Conservation (phyloP, 2,329 filamentous ascomycete genomes). For the Trichophyton verrucosum region DNA sequence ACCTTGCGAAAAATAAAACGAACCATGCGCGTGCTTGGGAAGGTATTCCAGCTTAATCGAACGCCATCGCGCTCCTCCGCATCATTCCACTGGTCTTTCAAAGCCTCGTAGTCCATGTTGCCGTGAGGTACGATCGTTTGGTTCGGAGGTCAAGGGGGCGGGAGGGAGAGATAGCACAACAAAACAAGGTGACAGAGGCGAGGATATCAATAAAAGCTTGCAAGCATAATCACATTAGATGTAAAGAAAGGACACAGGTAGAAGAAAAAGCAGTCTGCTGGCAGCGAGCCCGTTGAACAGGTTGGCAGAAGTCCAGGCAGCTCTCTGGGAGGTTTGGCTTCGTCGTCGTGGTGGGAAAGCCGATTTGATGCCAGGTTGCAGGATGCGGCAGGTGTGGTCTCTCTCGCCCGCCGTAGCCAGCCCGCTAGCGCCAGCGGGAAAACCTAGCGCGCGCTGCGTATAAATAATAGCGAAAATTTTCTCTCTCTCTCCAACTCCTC, state of each 20-base stretch:
- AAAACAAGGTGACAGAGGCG: background rate
- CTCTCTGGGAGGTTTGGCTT: background rate
- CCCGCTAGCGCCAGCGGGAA: background rate
- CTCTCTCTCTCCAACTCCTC: slow-evolving; percentile 17
- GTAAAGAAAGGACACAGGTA: too few relatives aligned
- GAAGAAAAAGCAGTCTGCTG: background rate
- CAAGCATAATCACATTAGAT: slow-evolving; percentile 8
- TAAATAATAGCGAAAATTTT: background rate
- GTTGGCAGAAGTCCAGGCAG: background rate
- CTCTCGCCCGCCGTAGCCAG: slow-evolving; percentile 22
- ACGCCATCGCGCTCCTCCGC: slow-evolving; percentile 94
- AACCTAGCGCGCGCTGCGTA: background rate
- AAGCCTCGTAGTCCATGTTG: slow-evolving; percentile 76
- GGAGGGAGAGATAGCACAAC: background rate
- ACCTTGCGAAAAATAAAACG: slow-evolving; percentile 19
- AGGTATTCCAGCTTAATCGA: slow-evolving; percentile 95
- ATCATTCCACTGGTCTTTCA: slow-evolving; percentile 94
- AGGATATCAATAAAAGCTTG: slow-evolving; percentile 1
- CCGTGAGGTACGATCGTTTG: slow-evolving; percentile 9
- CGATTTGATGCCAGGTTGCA: slow-evolving; percentile 36
- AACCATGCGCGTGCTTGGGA: slow-evolving; percentile 95
- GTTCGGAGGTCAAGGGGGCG: slow-evolving; percentile 4
- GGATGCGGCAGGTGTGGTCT: slow-evolving; percentile 22
- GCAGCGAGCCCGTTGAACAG: background rate
- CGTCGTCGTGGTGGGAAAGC: slow-evolving; percentile 7